Evolutionary conservation across 2,329 filamentous ascomycete genomes (phyloP).

Genomic region (Microdochium bolleyi): DNA sequence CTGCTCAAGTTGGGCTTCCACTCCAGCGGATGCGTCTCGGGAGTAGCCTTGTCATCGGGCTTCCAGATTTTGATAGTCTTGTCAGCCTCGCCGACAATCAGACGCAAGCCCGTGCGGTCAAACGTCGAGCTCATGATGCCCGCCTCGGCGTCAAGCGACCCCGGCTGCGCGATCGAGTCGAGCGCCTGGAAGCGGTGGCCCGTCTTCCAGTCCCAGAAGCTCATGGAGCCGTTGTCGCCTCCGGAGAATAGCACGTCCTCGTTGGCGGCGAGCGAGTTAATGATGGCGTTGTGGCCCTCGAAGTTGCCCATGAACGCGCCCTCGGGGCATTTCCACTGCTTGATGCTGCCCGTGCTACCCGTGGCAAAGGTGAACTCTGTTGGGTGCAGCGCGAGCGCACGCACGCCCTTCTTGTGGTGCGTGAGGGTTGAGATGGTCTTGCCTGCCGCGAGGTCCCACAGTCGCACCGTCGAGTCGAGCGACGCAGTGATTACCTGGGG

Average conservation of each 20-base stretch:
- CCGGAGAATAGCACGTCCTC: slow-evolving; percentile 93
- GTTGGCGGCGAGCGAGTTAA: slow-evolving; percentile 90
- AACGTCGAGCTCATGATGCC: slow-evolving; percentile 94
- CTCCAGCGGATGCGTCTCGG: slow-evolving; percentile 82
- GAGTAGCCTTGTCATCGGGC: slow-evolving; percentile 82
- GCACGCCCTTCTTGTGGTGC: slow-evolving; percentile 96
- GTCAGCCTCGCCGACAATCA: slow-evolving; percentile 93
- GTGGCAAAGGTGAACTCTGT: slow-evolving; percentile 94
- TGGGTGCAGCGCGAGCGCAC: slow-evolving; percentile 76
- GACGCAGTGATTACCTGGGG: slow-evolving; percentile 93
- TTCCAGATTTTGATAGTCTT: slow-evolving; percentile 99
- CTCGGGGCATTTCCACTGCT: slow-evolving; percentile 98
- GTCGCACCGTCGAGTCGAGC: slow-evolving; percentile 79
- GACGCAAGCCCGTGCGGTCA: slow-evolving; percentile 76
- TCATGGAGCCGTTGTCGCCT: slow-evolving; percentile 91
- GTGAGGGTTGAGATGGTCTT: slow-evolving; percentile 95
- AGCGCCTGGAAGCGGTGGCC: slow-evolving; percentile 85
- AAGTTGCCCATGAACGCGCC: slow-evolving; percentile 99
- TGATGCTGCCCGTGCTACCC: slow-evolving; percentile 87
- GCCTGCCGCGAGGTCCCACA: slow-evolving; percentile 94
- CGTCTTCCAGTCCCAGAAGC: slow-evolving; percentile 99
- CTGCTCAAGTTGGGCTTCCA: slow-evolving; percentile 80
- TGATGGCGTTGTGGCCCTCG: slow-evolving; percentile 90
- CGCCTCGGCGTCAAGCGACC: slow-evolving; percentile 86
- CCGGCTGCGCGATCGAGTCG: slow-evolving; percentile 89